Conservation (phyloP, 192 early-diverging fungal genomes). For the Rhizophagus clarus region DNA sequence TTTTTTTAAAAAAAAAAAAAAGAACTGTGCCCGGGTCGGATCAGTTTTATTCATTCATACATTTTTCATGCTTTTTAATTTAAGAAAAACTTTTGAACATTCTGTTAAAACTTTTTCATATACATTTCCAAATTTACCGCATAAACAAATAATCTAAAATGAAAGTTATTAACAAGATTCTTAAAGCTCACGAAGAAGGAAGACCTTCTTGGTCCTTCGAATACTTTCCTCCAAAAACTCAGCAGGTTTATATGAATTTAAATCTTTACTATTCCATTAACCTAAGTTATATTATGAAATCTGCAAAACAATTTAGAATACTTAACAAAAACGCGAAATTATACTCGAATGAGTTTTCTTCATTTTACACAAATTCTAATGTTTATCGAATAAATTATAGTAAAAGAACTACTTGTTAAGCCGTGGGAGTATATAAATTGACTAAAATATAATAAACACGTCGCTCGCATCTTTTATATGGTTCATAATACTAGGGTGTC, state of each 20-base stretch:
- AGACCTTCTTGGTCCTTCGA: conserved; percentile 84
- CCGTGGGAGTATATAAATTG: not conserved
- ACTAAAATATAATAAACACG: not conserved
- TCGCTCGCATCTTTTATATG: not conserved
- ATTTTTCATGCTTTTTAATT: not conserved
- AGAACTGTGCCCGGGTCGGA: no score
- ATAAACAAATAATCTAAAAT: conserved; percentile 39
- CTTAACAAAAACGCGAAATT: not conserved
- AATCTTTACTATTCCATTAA: not conserved
- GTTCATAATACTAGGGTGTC: conserved; percentile 61
- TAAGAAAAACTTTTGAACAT: not conserved
- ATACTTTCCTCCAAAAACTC: conserved; percentile 99
- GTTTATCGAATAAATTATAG: not conserved
- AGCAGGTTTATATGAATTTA: conserved; percentile 51
- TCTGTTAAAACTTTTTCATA: not conserved
- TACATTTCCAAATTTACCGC: not conserved
- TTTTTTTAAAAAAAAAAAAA: no score
- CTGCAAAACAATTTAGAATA: not conserved
- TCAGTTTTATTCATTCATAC: not conserved
- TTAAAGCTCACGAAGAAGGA: conserved; percentile 54
- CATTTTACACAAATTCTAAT: not conserved
- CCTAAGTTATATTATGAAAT: not conserved
- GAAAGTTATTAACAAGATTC: conserved; percentile 72
- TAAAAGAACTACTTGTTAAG: not conserved
- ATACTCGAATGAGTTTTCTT: not conserved